Conservation (phyloP, 148 eudicot genomes). For the Spergularia bocconei region DNA sequence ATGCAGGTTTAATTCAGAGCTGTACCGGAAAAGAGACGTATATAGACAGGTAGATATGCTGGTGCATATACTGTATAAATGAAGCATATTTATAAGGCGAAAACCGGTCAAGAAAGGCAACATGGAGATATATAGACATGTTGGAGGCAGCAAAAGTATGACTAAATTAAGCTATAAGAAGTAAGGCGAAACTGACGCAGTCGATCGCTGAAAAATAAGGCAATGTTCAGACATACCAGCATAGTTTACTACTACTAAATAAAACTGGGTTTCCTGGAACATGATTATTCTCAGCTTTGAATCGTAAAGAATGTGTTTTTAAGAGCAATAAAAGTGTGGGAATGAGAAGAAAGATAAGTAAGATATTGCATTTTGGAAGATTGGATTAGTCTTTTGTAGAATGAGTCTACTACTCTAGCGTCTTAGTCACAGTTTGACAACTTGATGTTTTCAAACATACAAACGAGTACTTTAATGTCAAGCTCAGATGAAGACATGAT, state of each 20-base stretch:
- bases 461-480: too few relatives aligned
- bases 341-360: too few relatives aligned
- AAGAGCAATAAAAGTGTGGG: too few relatives aligned
- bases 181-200: neutral
- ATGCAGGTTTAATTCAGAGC: neutral
- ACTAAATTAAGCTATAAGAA: conserved; percentile 12
- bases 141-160: conserved; percentile 20
- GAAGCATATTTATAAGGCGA: neutral
- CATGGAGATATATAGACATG: conserved; percentile 15
- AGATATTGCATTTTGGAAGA: too few relatives aligned
- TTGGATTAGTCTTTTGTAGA: too few relatives aligned
- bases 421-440: too few relatives aligned
- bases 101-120: conserved; percentile 13
- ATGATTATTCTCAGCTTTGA: too few relatives aligned
- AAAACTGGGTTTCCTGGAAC: too few relatives aligned
- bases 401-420: too few relatives aligned
- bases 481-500: too few relatives aligned
- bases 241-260: neutral
- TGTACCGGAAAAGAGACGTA: neutral
- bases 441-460: too few relatives aligned
- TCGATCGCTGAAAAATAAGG: neutral
- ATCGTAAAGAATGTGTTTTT: too few relatives aligned
- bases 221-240: conserved; percentile 1
- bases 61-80: conserved; percentile 8
- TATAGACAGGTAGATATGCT: neutral